A percentile compares a stretch with the other conserved stretches of the same genome.
These are phyloP conservation scores for Paramecium pentaurelia DNA, from an alignment of 73 alveolate genomes.

Conservation along the genomic window DNA sequence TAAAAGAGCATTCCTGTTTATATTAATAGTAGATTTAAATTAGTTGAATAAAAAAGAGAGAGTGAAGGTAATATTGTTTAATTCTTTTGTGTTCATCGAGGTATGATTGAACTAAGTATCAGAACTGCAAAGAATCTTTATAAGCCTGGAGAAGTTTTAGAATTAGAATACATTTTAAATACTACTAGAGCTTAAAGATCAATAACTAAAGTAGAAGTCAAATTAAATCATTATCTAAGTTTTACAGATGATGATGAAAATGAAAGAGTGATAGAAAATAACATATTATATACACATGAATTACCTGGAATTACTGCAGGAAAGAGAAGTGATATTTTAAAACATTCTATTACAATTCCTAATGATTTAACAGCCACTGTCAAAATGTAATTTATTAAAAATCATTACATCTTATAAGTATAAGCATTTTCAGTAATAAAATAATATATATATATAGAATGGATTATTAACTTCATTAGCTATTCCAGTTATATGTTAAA, in stretches of 20 bases:
- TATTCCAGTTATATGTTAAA: not conserved
- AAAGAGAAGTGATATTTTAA: not conserved
- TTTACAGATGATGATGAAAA: not conserved
- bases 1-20: not conserved
- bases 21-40: not conserved
- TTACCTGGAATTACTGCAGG: not conserved
- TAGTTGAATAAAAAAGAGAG: not conserved
- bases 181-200: not conserved
- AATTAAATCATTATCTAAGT: not conserved
- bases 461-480: constrained; percentile 11
- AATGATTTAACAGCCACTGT: not conserved
- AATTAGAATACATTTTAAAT: not conserved
- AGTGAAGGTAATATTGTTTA: not conserved
- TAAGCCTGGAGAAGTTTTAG: not conserved
- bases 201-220: not conserved
- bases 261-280: not conserved
- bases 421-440: not conserved
- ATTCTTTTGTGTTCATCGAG: not conserved
- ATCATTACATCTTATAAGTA: not conserved
- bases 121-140: not conserved
- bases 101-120: not conserved
- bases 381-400: not conserved
- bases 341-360: not conserved
- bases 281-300: not conserved
- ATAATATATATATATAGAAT: not conserved